Percentiles rank a stretch among this genome's conserved stretches.
phyloP scores from a whole-genome alignment of 495 filamentous ascomycete species.

The Cercophora scortea region DNA sequence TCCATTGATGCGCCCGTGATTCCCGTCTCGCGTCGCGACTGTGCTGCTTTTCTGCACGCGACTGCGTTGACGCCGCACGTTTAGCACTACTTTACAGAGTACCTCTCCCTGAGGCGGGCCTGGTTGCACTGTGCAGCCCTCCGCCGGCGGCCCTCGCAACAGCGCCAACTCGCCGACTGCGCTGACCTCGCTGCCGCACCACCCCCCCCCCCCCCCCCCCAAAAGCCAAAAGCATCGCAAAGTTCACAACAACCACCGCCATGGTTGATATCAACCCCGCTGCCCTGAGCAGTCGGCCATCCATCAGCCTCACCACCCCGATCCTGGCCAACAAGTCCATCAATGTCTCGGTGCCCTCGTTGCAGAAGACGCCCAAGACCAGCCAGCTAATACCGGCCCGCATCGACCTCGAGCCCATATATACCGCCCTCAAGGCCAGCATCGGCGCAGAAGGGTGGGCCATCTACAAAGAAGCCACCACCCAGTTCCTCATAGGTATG shows the following conservation, averaged over 20 bases:
- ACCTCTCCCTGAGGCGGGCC: too few relatives aligned
- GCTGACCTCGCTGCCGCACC: not conserved
- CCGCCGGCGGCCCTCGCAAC: not conserved
- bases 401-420: constrained; percentile 85
- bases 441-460: constrained; percentile 78
- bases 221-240: not conserved
- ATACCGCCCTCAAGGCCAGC: constrained; percentile 72
- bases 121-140: too few relatives aligned
- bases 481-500: constrained; percentile 68
- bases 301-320: constrained; percentile 53
- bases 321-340: constrained; percentile 54
- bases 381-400: constrained; percentile 61
- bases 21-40: constrained; percentile 32
- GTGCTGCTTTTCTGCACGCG: constrained; percentile 35
- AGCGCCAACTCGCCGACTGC: not conserved
- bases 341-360: constrained; percentile 45
- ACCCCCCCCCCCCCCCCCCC: constrained; percentile 1
- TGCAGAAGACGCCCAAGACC: constrained; percentile 55
- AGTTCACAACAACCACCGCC: constrained; percentile 5
- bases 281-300: constrained; percentile 59
- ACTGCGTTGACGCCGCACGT: constrained; percentile 17
- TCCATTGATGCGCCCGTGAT: constrained; percentile 28
- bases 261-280: constrained; percentile 86
- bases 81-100: too few relatives aligned
- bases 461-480: constrained; percentile 76